Conservation (phyloP, 2,329 filamentous ascomycete genomes). For the Claviceps sp. region DNA sequence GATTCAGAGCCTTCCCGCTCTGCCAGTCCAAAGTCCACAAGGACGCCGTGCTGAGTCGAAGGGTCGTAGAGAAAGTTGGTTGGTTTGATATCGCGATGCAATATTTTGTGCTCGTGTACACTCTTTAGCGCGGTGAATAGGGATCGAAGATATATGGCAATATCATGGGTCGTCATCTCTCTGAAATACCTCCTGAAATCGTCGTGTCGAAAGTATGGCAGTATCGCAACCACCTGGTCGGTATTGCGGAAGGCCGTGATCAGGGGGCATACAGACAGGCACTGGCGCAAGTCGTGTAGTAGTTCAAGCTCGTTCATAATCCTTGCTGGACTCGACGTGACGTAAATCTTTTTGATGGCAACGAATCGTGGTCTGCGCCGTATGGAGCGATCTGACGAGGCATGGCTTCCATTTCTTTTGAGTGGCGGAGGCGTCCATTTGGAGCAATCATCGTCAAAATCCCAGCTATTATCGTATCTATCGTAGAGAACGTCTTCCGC, state of each 20-base stretch:
- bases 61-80: constrained; percentile 96
- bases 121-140: constrained; percentile 74
- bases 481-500: constrained; percentile 86
- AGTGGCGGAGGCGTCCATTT: constrained; percentile 58
- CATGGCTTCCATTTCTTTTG: constrained; percentile 32
- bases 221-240: constrained; percentile 87
- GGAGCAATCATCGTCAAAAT: constrained; percentile 53
- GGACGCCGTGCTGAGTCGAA: constrained; percentile 63
- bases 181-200: constrained; percentile 95
- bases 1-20: constrained; percentile 68
- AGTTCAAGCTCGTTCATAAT: constrained; percentile 96
- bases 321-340: constrained; percentile 83
- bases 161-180: constrained; percentile 73
- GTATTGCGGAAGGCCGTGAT: constrained; percentile 93
- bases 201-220: constrained; percentile 90
- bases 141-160: constrained; percentile 78
- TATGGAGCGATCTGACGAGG: constrained; percentile 15
- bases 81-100: constrained; percentile 93
- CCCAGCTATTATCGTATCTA: constrained; percentile 76
- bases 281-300: constrained; percentile 73
- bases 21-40: constrained; percentile 98
- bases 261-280: constrained; percentile 77
- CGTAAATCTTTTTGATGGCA: constrained; percentile 98
- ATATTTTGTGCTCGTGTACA: constrained; percentile 71
- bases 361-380: constrained; percentile 54